These are phyloP conservation scores for Anthracocystis walkeri DNA, from an alignment of 1,284 basidiomycete species.

Conservation along the genomic window DNA sequence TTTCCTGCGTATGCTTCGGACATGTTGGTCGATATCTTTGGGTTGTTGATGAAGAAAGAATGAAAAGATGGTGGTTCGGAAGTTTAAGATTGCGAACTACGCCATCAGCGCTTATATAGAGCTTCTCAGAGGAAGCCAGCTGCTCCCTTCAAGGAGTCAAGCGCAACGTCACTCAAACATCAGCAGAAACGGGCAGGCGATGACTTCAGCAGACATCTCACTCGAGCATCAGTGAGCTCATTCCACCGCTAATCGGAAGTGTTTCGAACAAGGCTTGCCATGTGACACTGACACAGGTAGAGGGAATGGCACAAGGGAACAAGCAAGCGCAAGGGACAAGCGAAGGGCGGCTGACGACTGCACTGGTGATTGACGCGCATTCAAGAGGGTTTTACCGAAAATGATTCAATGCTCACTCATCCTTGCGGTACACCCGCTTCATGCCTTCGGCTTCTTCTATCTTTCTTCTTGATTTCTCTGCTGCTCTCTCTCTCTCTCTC, in stretches of 20 bases:
- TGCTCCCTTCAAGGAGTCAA: neutral
- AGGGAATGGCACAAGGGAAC: too few species aligned
- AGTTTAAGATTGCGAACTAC: neutral
- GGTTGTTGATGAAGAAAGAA: neutral
- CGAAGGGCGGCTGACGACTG: too few species aligned
- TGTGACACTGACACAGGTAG: neutral
- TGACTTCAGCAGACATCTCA: constrained; percentile 27
- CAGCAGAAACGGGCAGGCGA: neutral
- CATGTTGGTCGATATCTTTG: constrained; percentile 26
- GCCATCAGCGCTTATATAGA: constrained; percentile 5
- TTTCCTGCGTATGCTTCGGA: constrained; percentile 61
- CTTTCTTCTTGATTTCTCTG: neutral
- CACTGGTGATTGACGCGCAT: too few species aligned
- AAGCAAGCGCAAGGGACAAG: too few species aligned
- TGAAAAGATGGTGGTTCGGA: neutral
- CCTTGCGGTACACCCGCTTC: constrained; percentile 2
- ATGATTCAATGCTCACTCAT: constrained; percentile 48
- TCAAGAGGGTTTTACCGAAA: constrained; percentile 1
- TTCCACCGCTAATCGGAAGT: neutral
- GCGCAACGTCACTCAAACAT: neutral
- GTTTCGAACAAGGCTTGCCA: neutral
- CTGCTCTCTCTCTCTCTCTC: neutral
- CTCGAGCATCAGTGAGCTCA: constrained; percentile 23
- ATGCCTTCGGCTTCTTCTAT: too few species aligned
- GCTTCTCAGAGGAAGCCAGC: neutral